Evolutionary conservation across 208 protist genomes (phyloP).

Genomic region (Trypanosomatidae sp.): DNA sequence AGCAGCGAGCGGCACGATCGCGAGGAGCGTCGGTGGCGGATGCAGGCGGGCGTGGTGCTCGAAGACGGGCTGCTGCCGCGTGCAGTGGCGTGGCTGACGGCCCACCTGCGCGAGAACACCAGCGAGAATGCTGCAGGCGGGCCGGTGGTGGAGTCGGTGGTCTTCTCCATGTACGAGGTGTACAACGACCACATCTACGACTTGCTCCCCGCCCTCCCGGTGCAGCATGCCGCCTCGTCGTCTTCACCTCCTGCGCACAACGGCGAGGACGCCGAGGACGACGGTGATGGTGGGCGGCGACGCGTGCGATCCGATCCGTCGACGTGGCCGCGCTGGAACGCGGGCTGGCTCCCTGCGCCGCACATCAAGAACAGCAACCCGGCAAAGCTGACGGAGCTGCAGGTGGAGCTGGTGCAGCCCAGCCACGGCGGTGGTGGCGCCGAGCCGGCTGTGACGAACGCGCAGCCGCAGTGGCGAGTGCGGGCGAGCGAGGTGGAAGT

Average conservation of each 20-base stretch:
- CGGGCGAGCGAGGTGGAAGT: conserved; percentile 27
- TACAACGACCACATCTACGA: conserved; percentile 48
- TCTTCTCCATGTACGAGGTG: conserved; percentile 44
- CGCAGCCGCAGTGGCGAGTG: conserved; percentile 27
- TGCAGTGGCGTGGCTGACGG: conserved; percentile 43
- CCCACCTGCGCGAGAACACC: conserved; percentile 26
- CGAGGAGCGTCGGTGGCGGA: conserved; percentile 22
- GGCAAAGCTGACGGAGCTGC: conserved; percentile 26
- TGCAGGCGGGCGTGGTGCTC: conserved; percentile 5
- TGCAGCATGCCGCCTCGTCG: too few relatives aligned
- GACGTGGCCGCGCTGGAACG: conserved; percentile 33
- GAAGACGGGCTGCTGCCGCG: conserved; percentile 42
- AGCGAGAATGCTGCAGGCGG: too few relatives aligned
- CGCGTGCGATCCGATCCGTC: too few relatives aligned
- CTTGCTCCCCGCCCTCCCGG: too few relatives aligned
- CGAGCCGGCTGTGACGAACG: too few relatives aligned
- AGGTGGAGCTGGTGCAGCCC: conserved; percentile 26
- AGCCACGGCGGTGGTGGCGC: too few relatives aligned
- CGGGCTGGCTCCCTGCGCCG: conserved; percentile 20
- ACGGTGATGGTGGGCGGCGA: too few relatives aligned
- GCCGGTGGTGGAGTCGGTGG: conserved; percentile 31
- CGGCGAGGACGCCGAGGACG: too few relatives aligned
- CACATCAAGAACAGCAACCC: conserved; percentile 30
- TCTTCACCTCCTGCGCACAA: too few relatives aligned
- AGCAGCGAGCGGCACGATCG: conserved; percentile 10